These are phyloP conservation scores for Aspergillus ellipticus DNA, from an alignment of 495 filamentous ascomycete genomes.

Conservation along the genomic window DNA sequence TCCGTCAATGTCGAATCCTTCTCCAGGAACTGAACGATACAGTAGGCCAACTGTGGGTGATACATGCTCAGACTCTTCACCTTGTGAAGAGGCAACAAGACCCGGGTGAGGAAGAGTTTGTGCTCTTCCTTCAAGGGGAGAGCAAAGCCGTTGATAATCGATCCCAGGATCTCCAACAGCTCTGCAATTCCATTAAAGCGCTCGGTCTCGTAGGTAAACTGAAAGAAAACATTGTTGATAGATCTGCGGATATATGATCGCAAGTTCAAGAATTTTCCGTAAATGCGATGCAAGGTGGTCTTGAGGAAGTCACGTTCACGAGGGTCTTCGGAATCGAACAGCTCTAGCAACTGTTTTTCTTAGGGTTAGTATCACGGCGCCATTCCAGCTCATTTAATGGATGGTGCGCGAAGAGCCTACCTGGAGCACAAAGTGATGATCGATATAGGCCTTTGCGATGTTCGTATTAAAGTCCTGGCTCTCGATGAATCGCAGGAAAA, in stretches of 20 bases:
- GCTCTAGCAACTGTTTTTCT: constrained; percentile 77
- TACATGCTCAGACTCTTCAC: constrained; percentile 99
- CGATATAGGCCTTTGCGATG: constrained; percentile 98
- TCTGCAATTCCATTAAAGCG: constrained; percentile 98
- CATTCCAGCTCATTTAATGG: neutral
- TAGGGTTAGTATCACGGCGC: constrained; percentile 11
- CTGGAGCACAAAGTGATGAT: constrained; percentile 95
- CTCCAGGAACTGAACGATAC: constrained; percentile 98
- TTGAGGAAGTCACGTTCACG: constrained; percentile 97
- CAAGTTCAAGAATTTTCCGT: constrained; percentile 98
- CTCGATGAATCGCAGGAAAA: constrained; percentile 98
- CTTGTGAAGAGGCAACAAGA: constrained; percentile 92
- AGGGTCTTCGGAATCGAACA: constrained; percentile 98
- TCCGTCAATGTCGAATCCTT: constrained; percentile 97
- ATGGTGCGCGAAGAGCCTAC: constrained; percentile 34
- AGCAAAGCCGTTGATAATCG: constrained; percentile 99
- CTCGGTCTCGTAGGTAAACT: constrained; percentile 98
- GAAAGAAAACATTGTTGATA: constrained; percentile 99
- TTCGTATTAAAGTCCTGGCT: constrained; percentile 99
- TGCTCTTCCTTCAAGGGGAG: constrained; percentile 97
- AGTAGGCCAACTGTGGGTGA: constrained; percentile 96
- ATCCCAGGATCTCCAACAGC: constrained; percentile 92
- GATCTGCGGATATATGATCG: constrained; percentile 95
- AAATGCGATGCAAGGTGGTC: constrained; percentile 96
- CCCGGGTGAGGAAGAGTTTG: constrained; percentile 93